phyloP scores from a whole-genome alignment of 768 basidiomycete genomes.

The Mycena olivaceomarginata region DNA sequence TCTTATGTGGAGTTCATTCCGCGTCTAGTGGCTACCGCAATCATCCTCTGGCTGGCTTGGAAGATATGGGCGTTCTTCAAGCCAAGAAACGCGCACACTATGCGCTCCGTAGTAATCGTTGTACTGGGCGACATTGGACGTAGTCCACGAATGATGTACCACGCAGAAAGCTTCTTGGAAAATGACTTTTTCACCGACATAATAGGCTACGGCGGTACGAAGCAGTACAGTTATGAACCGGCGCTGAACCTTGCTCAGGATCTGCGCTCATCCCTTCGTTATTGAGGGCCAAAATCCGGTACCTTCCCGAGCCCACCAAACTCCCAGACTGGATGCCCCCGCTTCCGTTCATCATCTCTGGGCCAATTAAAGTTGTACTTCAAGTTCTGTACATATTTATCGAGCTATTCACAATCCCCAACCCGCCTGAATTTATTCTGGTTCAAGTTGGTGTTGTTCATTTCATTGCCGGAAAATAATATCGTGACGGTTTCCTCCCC shows the following conservation, averaged over 20 bases:
- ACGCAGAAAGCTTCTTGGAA: constrained; percentile 93
- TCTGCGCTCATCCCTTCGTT: constrained; percentile 87
- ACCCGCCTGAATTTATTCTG: constrained; percentile 89
- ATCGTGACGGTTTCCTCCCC: neutral
- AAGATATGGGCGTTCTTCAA: constrained; percentile 56
- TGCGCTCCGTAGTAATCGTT: constrained; percentile 89
- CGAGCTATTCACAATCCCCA: constrained; percentile 74
- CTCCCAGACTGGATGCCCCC: constrained; percentile 71
- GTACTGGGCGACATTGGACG: constrained; percentile 98
- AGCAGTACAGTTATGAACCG: neutral
- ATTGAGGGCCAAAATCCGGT: constrained; percentile 77
- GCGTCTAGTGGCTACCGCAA: constrained; percentile 18
- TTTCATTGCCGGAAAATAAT: neutral
- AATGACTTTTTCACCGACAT: constrained; percentile 86
- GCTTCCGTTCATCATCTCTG: constrained; percentile 82
- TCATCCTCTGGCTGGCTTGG: constrained; percentile 56
- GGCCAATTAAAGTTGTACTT: constrained; percentile 86
- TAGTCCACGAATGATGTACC: constrained; percentile 99
- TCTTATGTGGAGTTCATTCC: constrained; percentile 38
- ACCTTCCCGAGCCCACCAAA: constrained; percentile 69
- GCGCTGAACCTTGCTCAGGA: constrained; percentile 64
- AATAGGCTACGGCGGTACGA: constrained; percentile 90
- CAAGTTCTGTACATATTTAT: constrained; percentile 81
- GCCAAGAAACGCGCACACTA: constrained; percentile 60
- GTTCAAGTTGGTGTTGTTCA: constrained; percentile 82